A percentile compares a stretch with the other conserved stretches of the same genome.
phyloP scores from a whole-genome alignment of 1,139 yeast species.

The Geotrichum carabidarum region DNA sequence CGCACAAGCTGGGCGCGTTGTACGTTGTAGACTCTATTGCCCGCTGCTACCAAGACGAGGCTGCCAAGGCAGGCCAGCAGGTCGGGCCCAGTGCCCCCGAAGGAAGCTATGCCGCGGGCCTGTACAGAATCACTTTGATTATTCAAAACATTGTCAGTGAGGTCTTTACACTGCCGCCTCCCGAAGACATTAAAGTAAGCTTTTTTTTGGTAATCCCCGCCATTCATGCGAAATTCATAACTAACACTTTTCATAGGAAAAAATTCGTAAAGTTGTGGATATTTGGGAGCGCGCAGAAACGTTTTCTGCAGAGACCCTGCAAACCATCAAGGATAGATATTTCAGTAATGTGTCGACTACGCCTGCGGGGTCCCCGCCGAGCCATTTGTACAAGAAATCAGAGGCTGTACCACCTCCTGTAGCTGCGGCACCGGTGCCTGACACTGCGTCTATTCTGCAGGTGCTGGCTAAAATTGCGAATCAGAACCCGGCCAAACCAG shows the following conservation, averaged over 20 bases:
- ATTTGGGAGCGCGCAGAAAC: slow-evolving; percentile 90
- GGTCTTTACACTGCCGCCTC: slow-evolving; percentile 27
- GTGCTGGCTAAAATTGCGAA: slow-evolving; percentile 40
- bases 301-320: slow-evolving; percentile 54
- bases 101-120: slow-evolving; percentile 74
- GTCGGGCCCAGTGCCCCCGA: slow-evolving; percentile 46
- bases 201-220: too few relatives aligned
- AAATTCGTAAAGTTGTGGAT: slow-evolving; percentile 75
- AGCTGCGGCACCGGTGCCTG: slow-evolving; percentile 28
- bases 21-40: slow-evolving; percentile 91
- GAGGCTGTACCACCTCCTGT: slow-evolving; percentile 43
- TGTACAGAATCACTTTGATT: slow-evolving; percentile 40
- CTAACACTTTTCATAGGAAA: slow-evolving; percentile 43
- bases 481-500: slow-evolving; percentile 27
- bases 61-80: slow-evolving; percentile 49
- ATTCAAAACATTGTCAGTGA: slow-evolving; percentile 36
- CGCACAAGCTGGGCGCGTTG: slow-evolving; percentile 84
- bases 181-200: slow-evolving; percentile 30
- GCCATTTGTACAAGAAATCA: slow-evolving; percentile 22
- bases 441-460: slow-evolving; percentile 40
- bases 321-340: slow-evolving; percentile 54
- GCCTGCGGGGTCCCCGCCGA: slow-evolving; percentile 42
- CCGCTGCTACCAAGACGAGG: slow-evolving; percentile 76
- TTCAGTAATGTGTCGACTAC: slow-evolving; percentile 45
- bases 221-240: slow-evolving; percentile 8